Evolutionary conservation across 179 eudicot genomes (phyloP).

Genomic region (Nepenthes alata): DNA sequence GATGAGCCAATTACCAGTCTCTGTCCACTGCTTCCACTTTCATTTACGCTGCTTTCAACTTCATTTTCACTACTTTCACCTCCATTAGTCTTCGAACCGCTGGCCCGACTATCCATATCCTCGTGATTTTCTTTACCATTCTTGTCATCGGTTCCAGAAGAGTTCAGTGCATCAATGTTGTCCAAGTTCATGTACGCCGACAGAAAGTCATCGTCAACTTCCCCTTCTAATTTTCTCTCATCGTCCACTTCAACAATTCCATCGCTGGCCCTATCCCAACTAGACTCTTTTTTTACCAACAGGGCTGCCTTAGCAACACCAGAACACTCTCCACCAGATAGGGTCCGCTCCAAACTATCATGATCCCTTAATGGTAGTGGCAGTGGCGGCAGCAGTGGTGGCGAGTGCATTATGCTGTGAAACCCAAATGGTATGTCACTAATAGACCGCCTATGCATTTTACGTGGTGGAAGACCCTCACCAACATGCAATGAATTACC

Average conservation of each 20-base stretch:
- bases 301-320: slow-evolving; percentile 40
- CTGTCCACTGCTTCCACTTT: slow-evolving; percentile 42
- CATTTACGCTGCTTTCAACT: slow-evolving; percentile 69
- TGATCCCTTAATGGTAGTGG: slow-evolving; percentile 29
- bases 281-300: slow-evolving; percentile 52
- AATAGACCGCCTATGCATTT: slow-evolving; percentile 68
- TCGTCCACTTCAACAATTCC: slow-evolving; percentile 30
- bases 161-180: slow-evolving; percentile 56
- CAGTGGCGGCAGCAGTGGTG: slow-evolving; percentile 42
- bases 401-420: slow-evolving; percentile 42
- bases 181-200: slow-evolving; percentile 79
- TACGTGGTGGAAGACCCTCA: slow-evolving; percentile 77
- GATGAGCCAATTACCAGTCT: slow-evolving; percentile 12
- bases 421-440: slow-evolving; percentile 88
- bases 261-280: slow-evolving; percentile 47
- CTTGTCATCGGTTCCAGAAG: slow-evolving; percentile 61
- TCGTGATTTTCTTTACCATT: slow-evolving; percentile 50
- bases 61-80: slow-evolving; percentile 88
- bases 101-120: slow-evolving; percentile 72
- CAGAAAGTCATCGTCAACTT: slow-evolving; percentile 59
- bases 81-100: slow-evolving; percentile 82
- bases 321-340: slow-evolving; percentile 29
- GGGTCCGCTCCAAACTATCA: slow-evolving; percentile 30
- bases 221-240: slow-evolving; percentile 56
- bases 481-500: slow-evolving; percentile 31